Base-by-base conservation (phyloP, 2,329 filamentous ascomycete species). In the Neonectria magnoliae region DNA sequence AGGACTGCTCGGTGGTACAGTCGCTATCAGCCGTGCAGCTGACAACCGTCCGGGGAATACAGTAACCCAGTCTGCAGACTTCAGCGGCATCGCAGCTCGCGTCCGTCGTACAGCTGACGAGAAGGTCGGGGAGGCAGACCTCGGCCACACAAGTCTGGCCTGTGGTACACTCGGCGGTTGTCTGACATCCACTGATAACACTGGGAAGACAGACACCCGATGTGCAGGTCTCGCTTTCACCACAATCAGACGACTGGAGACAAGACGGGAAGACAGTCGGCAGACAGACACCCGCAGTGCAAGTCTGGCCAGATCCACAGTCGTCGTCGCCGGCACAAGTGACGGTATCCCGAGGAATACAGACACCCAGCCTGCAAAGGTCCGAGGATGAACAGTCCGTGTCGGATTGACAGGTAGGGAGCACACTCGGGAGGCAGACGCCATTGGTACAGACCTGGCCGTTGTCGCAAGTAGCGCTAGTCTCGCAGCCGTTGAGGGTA, bases 41-140 rank as follows among this genome's bases (percentile, higher is more conserved):
- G 5, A 27, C 33, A 41, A 59, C 18, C 8, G 33, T 55, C 20
- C 60, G 42, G n/a, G 60, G 60, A 13, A 63, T 50, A 31, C 60
- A 63, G 16, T 36, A 59, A 5, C 60, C 60, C 1, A 63, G 60
- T 18, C 60, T 14, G 42, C 60, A 63, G 20, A 63, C 60, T 9
- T 55, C 33, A 27, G 29, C 38, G 1, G 20, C 33, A 16, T 20
- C 20, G 18, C 62, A 65, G 18, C 14, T 29, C 1, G 62, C 47
- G 52, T 65, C 58, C 1, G 25, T 29, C 1, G 47, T 61, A 11
- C 62, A 65, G 31, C 41, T 33, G 6, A 45, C 36, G 16, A 63
- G 50, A 18, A 63, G 56, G 2, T 20, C 29, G 1, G 56, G 56
- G 2, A 59, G n/a, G 13, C 56, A 59, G 11, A 44, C 36, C 4